Conservation (phyloP, 768 basidiomycete genomes). For the Termitomyces sp. region DNA sequence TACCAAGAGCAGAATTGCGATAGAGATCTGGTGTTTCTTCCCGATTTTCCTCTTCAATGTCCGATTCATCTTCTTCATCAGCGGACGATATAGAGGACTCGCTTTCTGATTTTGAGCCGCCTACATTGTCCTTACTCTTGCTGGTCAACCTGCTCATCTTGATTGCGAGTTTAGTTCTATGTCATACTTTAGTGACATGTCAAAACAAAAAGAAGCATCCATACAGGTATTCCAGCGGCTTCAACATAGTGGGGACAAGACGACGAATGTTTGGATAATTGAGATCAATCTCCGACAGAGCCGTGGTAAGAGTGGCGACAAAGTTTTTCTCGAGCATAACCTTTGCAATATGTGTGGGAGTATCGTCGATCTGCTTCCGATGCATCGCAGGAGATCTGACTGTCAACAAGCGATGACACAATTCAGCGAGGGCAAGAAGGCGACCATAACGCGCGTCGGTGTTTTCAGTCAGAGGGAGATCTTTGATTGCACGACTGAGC, state of each 20-base stretch:
- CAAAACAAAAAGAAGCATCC: conserved; percentile 18
- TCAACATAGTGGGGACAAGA: conserved; percentile 81
- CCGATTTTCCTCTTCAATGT: conserved; percentile 45
- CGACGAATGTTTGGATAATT: conserved; percentile 90
- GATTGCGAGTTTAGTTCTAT: conserved; percentile 92
- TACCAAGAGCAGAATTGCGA: conserved; percentile 92
- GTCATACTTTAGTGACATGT: conserved; percentile 5
- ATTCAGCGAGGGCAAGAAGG: conserved; percentile 77
- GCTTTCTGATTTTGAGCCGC: conserved; percentile 39
- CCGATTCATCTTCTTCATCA: conserved; percentile 59
- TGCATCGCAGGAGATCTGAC: conserved; percentile 61
- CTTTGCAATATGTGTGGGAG: conserved; percentile 90
- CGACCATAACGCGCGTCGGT: conserved; percentile 82
- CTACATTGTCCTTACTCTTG: conserved; percentile 53
- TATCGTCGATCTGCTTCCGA: conserved; percentile 60
- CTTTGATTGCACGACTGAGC: conserved; percentile 82
- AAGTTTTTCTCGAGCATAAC: conserved; percentile 98
- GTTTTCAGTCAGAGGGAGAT: conserved; percentile 50
- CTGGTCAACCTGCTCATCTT: conserved; percentile 86
- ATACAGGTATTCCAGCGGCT: conserved; percentile 86
- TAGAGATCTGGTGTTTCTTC: conserved; percentile 92
- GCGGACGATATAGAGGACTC: conserved; percentile 46
- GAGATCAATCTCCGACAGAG: conserved; percentile 88
- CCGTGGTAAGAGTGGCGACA: conserved; percentile 80
- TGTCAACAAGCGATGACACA: conserved; percentile 83